phyloP scores from a whole-genome alignment of 805 yeast genomes.

The Wickerhamomyces silvicola region DNA sequence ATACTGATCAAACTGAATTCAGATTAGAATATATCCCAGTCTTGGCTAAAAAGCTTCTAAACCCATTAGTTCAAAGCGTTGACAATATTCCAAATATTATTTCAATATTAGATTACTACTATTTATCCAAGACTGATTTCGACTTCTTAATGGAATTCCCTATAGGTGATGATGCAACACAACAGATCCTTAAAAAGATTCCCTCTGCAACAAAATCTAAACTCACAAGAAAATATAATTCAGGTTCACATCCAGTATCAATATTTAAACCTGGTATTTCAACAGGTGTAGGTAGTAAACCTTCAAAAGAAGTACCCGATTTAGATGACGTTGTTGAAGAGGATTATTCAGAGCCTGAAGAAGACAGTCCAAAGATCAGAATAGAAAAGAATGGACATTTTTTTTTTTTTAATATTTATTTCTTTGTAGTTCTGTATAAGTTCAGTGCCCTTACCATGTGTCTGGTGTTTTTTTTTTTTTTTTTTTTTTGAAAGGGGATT shows the following conservation, averaged over 20 bases:
- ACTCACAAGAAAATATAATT: slow-evolving; percentile 81
- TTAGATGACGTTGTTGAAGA: slow-evolving; percentile 14
- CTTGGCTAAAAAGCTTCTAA: slow-evolving; percentile 46
- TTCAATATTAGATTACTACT: slow-evolving; percentile 76
- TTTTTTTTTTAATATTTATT: no score
- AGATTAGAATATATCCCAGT: slow-evolving; percentile 72
- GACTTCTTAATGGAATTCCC: slow-evolving; percentile 80
- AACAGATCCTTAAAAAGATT: slow-evolving; percentile 47
- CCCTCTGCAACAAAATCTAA: slow-evolving; percentile 77
- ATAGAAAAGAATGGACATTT: no score
- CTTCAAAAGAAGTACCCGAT: slow-evolving; percentile 13
- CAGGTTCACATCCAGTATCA: slow-evolving; percentile 74
- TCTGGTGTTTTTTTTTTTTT: slow-evolving; percentile 1
- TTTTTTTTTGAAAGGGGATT: neutral
- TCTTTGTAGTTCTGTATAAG: no score
- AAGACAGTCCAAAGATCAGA: no score
- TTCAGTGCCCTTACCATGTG: no score
- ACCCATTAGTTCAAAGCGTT: slow-evolving; percentile 54
- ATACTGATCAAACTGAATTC: slow-evolving; percentile 67
- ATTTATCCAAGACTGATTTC: slow-evolving; percentile 87
- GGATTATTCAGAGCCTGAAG: slow-evolving; percentile 22
- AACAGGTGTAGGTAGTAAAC: slow-evolving; percentile 28
- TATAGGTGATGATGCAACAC: slow-evolving; percentile 53
- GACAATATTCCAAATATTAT: slow-evolving; percentile 66
- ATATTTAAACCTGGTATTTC: slow-evolving; percentile 69